Evolutionary conservation across 2,329 filamentous ascomycete genomes (phyloP), one percentile per base, ranked within the genome.

Genomic region (Colletotrichum phormii): DNA sequence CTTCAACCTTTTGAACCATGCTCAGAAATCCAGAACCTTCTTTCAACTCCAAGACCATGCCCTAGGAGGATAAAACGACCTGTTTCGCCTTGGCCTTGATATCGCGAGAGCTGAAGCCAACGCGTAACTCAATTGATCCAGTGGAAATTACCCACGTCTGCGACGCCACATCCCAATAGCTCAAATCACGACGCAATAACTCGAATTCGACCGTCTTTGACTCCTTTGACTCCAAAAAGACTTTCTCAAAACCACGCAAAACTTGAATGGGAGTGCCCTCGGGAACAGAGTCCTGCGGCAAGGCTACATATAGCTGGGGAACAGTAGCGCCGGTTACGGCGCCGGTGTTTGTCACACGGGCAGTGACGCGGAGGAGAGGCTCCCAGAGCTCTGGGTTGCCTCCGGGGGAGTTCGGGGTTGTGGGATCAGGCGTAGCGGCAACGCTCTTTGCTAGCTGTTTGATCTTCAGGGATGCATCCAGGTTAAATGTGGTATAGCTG

Each of bases 341-440:
- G 33, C 93, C 93, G 1, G 86, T 89, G 84, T 96, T 95, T 69
- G 86, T 88, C 49, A 95, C 84, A 1, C 85, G 90, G 0, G 89
- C 88, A 0, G 88, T 89, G 12, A 92, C 88, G 13, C 81, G 84
- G 5, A 83, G 81, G 0, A 86, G 80, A 0, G 77, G 78, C n/a
- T 87, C 84, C 77, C 83, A 88, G 22, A 89, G 83, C 62, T 87
- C 85, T 1, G 81, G 77, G 4, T 80, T 80, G 2, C 87, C 87
- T 22, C 87, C 87, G 0, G 85, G 80, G 13, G 77, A 77, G 13
- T 87, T 76, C 1, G 77, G 76, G 0, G 80, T 80, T 0, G 84
- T 82, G 0, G 85, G 80, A 13, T 82, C 82, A 0, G 84, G 79
- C 1, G 73, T 80, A 12, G 81, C 4, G 85, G 86, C 55, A 80